Conservation (phyloP, 208 protist genomes). For the Leishmania tropica region DNA sequence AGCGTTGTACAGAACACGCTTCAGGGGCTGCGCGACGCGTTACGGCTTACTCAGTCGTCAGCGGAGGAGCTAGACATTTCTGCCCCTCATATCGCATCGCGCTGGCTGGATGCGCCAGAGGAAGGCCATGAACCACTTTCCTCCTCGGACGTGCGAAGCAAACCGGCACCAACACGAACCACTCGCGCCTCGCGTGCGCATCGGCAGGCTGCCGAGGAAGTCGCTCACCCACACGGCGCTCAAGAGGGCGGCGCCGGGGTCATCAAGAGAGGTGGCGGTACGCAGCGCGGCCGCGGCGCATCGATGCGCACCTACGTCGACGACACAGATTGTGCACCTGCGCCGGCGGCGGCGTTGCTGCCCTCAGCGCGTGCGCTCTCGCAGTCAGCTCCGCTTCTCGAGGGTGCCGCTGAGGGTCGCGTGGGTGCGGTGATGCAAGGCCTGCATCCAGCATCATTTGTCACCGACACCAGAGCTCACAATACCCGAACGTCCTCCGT, state of each 20-base stretch:
- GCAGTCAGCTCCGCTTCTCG: background rate
- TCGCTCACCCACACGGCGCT: background rate
- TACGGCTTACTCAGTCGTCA: conserved; percentile 10
- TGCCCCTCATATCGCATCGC: background rate
- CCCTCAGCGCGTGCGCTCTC: background rate
- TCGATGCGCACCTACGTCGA: conserved; percentile 23
- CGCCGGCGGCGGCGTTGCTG: background rate
- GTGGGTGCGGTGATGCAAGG: background rate
- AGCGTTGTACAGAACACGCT: conserved; percentile 11
- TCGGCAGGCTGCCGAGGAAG: background rate
- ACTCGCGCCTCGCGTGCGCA: background rate
- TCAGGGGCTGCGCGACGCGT: conserved; percentile 28
- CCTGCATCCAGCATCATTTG: background rate
- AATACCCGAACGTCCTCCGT: background rate
- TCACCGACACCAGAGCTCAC: background rate
- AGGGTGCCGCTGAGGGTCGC: too few relatives aligned
- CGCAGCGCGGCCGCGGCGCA: conserved; percentile 30
- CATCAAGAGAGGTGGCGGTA: conserved; percentile 6
- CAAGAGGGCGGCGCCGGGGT: background rate
- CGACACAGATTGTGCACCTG: background rate
- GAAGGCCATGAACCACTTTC: background rate
- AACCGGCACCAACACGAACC: background rate
- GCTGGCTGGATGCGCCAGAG: background rate
- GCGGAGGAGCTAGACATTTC: background rate
- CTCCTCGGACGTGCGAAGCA: background rate